Percentiles rank a stretch among this genome's conserved stretches.
Conservation (phyloP, 257 asterid genomes). For the Dorcoceras hygrometricum region DNA sequence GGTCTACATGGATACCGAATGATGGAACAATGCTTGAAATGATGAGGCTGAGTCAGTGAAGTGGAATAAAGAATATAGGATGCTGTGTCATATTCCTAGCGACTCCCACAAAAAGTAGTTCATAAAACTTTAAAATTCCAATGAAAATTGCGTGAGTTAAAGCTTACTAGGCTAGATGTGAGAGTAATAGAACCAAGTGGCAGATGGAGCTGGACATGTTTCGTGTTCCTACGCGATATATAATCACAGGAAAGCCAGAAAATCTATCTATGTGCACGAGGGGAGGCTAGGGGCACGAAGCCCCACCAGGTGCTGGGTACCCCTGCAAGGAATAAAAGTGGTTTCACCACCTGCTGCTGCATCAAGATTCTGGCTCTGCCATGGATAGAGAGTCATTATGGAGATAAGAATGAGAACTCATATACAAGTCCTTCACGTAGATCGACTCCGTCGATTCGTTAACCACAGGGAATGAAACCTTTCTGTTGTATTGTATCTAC, state of each 20-base stretch:
- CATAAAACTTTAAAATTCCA: not conserved
- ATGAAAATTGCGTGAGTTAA: not conserved
- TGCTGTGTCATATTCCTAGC: not conserved
- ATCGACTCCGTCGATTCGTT: not conserved
- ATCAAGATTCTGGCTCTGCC: too few relatives aligned
- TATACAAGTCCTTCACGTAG: not conserved
- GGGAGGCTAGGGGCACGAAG: too few relatives aligned
- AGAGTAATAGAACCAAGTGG: not conserved
- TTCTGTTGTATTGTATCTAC: not conserved
- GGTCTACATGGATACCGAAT: not conserved
- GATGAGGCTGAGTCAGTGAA: not conserved
- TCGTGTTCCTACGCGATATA: too few relatives aligned
- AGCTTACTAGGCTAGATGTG: not conserved
- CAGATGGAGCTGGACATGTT: too few relatives aligned
- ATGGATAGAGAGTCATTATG: not conserved
- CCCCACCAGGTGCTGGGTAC: too few relatives aligned
- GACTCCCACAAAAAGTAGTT: not conserved
- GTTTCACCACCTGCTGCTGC: too few relatives aligned
- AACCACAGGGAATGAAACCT: not conserved
- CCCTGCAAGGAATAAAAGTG: too few relatives aligned
- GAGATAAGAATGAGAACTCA: not conserved
- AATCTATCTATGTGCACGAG: too few relatives aligned
- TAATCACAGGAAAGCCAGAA: too few relatives aligned
- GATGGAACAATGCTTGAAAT: not conserved
- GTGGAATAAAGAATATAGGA: too few relatives aligned